phyloP scores from a whole-genome alignment of 2,329 filamentous ascomycete genomes.

The Neobulgaria alba region DNA sequence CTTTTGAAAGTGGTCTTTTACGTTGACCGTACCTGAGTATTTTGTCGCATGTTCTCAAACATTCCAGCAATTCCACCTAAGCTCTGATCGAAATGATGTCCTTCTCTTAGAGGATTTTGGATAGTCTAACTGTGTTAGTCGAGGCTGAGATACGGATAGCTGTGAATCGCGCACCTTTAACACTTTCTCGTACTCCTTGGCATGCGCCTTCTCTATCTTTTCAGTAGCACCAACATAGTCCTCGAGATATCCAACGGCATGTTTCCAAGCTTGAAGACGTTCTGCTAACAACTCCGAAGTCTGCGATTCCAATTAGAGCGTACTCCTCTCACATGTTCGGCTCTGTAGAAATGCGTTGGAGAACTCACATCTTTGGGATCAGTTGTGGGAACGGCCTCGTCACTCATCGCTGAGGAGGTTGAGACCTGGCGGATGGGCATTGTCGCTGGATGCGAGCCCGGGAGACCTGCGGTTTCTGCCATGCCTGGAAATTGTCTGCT shows the following conservation, averaged over 20 bases:
- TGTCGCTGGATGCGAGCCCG: constrained; percentile 19
- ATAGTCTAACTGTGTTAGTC: constrained; percentile 51
- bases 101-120: constrained; percentile 75
- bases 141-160: background rate
- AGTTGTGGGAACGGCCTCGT: constrained; percentile 24
- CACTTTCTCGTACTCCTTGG: constrained; percentile 92
- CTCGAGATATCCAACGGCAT: constrained; percentile 83
- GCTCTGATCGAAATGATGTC: constrained; percentile 85
- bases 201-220: constrained; percentile 74
- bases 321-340: background rate
- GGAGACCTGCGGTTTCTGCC: constrained; percentile 18
- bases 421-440: constrained; percentile 24
- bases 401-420: constrained; percentile 19
- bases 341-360: background rate
- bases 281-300: constrained; percentile 76
- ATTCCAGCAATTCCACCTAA: constrained; percentile 81
- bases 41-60: constrained; percentile 89
- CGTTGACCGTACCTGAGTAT: constrained; percentile 57
- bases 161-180: constrained; percentile 55
- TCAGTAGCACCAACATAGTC: constrained; percentile 81
- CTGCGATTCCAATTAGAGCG: constrained; percentile 34
- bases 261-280: constrained; percentile 90
- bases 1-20: background rate
- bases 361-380: constrained; percentile 26
- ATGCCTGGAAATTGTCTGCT: constrained; percentile 19